Base-by-base conservation (phyloP, 78 protist species). In the Chrysochromulina tobinii region DNA sequence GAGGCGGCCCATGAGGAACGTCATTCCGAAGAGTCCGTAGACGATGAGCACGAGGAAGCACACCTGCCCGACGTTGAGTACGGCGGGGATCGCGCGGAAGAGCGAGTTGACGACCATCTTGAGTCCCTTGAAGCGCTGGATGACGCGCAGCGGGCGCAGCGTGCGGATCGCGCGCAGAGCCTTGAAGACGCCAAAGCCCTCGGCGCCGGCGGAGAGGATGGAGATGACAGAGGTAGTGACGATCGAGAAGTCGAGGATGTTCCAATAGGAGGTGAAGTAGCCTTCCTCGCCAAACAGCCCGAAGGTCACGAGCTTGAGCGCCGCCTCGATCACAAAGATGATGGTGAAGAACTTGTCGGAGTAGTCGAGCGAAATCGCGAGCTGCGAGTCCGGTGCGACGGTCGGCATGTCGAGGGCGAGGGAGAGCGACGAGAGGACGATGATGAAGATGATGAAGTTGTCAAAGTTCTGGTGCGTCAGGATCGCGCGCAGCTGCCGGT, bases 231-330 rank as follows among this genome's bases (percentile, higher is more conserved):
- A 69, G 54, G n/a, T 3, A 25, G 8, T 38, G 18, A 69, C 84
- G 48, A 89, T 69, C 50, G 27, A 20, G 27, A 21, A 48, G 86
- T 89, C 92, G 69, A 89, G 11, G 55, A 66, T 14, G 67, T 89
- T 89, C 69, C 69, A 64, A 6, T 6, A 15, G 25, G 69, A 64
- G 27, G 7, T 5, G 69, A 64, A 20, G 69, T 64, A 64, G 25
- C 3, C 20, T 21, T 3, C 27, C 69, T 64, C 20, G 27, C 3
- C 7, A 5, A 2, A 5, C 15, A 64, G 69, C 15, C 20, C 69
- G 69, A 20, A 64, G 25, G 23, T 20, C 25, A 64, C 8, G 25
- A 64, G 15, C 23, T 64, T 64, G 69, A 12, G 23, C 6, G 7
- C 27, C 9, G 17, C 17, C 69, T 64, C 69, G 69, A 64, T 21